Base-by-base conservation (phyloP, 495 filamentous ascomycete genomes). In the Penicillium cinerascens region DNA sequence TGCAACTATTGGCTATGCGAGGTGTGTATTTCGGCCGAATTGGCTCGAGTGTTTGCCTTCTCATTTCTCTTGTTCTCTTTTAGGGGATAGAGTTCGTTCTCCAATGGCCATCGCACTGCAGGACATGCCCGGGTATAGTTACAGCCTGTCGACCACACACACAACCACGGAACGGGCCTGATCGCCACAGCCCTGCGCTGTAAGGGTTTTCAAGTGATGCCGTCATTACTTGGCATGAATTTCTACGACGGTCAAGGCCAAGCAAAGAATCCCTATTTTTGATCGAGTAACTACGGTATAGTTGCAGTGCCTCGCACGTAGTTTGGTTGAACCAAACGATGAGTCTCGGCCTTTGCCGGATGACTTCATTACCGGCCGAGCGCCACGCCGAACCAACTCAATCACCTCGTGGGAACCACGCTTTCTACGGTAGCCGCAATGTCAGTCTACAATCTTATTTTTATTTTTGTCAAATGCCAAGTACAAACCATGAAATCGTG, bases 281-380 rank as follows among this genome's bases (percentile, higher is more conserved):
- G n/a, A n/a, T n/a, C n/a, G n/a, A n/a, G n/a, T n/a, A 6, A 23
- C 22, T 6, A 33, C 29, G 10, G 8, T 33, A 33, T 33, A 33
- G 29, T 33, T 33, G 29, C 44, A 35, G 44, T 36, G 13, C 44
- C 44, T 20, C 10, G 6, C 11, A 18, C 18, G 18, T 29, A 36
- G 20, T 21, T 29, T 39, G 46, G 52, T 16, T 47, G 42, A 56
- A 26, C 54, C 54, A 47, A 29, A 56, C 37, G 47, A 7, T 22
- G 18, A 15, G 1, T 17, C 10, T 38, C 45, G 44, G 39, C 6
- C n/a, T 44, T 35, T 25, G 44, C 44, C 51, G 44, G 35, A 21
- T 37, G 49, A 47, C 35, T 36, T 47, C 36, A 48, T 48, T 11
- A 17, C 25, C 51, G 51, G 51, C 43, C 43, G 51, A 47, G 13